Conservation (phyloP, 2,329 filamentous ascomycete genomes). For the Polytolypa hystricis region DNA sequence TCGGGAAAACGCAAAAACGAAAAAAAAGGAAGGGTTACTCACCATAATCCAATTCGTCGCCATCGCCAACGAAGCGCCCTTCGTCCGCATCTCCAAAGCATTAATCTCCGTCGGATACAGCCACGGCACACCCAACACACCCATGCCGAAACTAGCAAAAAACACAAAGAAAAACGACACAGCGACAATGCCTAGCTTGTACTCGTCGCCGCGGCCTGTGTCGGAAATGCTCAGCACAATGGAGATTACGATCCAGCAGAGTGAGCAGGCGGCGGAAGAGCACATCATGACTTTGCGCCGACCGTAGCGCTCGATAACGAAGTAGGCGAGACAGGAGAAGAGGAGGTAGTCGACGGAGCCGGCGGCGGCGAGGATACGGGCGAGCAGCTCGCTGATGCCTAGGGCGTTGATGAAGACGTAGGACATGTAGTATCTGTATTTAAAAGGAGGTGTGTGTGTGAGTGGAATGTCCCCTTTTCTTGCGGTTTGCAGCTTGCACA, state of each 20-base stretch:
- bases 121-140: slow-evolving; percentile 30
- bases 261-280: slow-evolving; percentile 37
- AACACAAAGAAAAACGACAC: slow-evolving; percentile 37
- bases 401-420: slow-evolving; percentile 35
- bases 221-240: slow-evolving; percentile 33
- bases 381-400: slow-evolving; percentile 24
- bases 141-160: slow-evolving; percentile 30
- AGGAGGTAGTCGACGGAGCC: slow-evolving; percentile 38
- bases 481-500: too few relatives aligned
- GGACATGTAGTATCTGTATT: slow-evolving; percentile 24
- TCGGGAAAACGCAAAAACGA: background rate
- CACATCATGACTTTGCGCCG: slow-evolving; percentile 40
- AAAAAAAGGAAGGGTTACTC: slow-evolving; percentile 1
- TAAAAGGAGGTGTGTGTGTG: background rate
- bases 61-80: slow-evolving; percentile 21
- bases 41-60: slow-evolving; percentile 21
- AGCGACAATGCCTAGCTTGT: slow-evolving; percentile 37
- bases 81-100: slow-evolving; percentile 24
- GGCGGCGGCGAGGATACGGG: slow-evolving; percentile 35
- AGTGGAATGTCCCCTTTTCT: background rate
- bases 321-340: slow-evolving; percentile 33
- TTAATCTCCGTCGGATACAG: slow-evolving; percentile 27
- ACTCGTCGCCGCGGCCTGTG: slow-evolving; percentile 28
- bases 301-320: slow-evolving; percentile 39
- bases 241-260: slow-evolving; percentile 40